These are phyloP conservation scores for Rhizopogon vesiculosus DNA, from an alignment of 768 basidiomycete genomes.

Conservation along the genomic window DNA sequence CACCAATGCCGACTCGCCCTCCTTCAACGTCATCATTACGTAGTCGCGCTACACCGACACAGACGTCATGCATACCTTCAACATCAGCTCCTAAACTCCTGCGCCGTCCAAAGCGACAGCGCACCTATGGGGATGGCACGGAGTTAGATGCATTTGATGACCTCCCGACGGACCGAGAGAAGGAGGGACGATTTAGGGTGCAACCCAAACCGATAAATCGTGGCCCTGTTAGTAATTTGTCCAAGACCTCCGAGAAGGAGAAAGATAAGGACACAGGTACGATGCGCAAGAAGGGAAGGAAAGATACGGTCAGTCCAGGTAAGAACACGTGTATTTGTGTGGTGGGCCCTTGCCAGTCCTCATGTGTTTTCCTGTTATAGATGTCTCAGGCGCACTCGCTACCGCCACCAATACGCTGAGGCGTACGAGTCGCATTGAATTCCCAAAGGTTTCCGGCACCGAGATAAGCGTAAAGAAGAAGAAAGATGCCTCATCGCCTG, in stretches of 20 bases:
- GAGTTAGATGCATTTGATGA: conserved; percentile 89
- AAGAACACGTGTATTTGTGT: conserved; percentile 14
- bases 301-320: conserved; percentile 45
- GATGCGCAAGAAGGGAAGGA: conserved; percentile 51
- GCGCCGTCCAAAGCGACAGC: conserved; percentile 70
- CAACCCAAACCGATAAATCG: conserved; percentile 69
- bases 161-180: conserved; percentile 79
- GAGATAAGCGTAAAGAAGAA: conserved; percentile 48
- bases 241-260: conserved; percentile 32
- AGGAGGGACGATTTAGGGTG: conserved; percentile 70
- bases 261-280: conserved; percentile 49
- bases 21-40: conserved; percentile 50
- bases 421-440: conserved; percentile 54
- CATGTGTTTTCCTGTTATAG: conserved; percentile 5
- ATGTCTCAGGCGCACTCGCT: conserved; percentile 25
- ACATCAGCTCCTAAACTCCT: conserved; percentile 59
- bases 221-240: conserved; percentile 48
- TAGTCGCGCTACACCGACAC: conserved; percentile 23
- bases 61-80: conserved; percentile 32
- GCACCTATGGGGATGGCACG: conserved; percentile 81
- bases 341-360: conserved; percentile 1
- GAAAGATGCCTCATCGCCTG: conserved; percentile 42
- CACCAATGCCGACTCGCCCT: conserved; percentile 57
- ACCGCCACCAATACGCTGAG: conserved; percentile 51
- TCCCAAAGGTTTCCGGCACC: conserved; percentile 34